Evolutionary conservation across 2,329 filamentous ascomycete genomes (phyloP), one percentile per base, ranked within the genome.

Genomic region (Cryphonectria carpinicola): DNA sequence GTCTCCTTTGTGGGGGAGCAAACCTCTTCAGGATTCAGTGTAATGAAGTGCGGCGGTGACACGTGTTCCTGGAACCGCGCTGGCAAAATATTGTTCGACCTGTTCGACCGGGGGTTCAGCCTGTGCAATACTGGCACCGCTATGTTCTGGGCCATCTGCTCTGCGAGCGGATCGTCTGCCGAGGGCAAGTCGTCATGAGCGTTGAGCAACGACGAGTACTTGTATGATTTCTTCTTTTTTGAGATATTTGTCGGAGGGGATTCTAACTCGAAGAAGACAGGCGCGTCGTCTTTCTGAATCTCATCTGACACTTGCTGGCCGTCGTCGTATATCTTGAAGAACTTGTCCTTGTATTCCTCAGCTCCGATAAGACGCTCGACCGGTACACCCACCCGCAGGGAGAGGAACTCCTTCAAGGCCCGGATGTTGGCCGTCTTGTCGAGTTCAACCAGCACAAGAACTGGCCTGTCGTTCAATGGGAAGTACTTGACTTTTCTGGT

Each of bases 321-420:
- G 76, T 98, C 93, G 35, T 93, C 88, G 74, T 96, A 94, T 65
- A 93, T 87, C 78, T 94, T 95, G 84, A 95, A 98, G 80, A 98
- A 95, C 75, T 91, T 94, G 75, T 89, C 85, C 75, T 89, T 92
- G 79, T 93, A 97, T 66, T 97, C 89, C 77, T 99, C 96, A 1
- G 89, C 91, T 19, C 91, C 90, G 77, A 97, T 89, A n/a, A 98
- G 78, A 17, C 89, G 87, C 64, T 90, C 86, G 65, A 85, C 78
- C 69, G 87, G 89, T 54, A 95, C 86, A 49, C 88, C 91, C 1
- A 90, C 88, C 65, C 90, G 88, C 66, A 84, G 85, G n/a, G 91
- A 90, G 49, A 95, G 82, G 77, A 88, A 91, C 66, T 88, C 87
- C 79, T 95, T 95, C 72, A 97, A 78, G 4, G 83, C 80, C 72